Evolutionary conservation across 768 basidiomycete genomes (phyloP).

Genomic region (Agrocybe pediades): DNA sequence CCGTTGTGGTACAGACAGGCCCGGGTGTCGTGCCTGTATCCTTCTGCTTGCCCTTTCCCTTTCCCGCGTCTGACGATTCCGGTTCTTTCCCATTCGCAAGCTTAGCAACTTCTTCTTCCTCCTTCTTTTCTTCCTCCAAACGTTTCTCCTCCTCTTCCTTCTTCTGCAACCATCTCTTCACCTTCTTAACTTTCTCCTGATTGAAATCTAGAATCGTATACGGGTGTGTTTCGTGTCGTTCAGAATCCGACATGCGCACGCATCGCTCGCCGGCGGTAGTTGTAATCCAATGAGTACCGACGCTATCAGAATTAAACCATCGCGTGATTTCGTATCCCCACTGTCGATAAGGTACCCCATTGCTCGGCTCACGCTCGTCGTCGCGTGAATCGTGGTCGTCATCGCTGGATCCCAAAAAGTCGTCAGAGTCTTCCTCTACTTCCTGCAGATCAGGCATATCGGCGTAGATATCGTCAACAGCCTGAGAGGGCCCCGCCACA

Average conservation of each 20-base stretch:
- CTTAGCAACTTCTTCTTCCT: constrained; percentile 1
- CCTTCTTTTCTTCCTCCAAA: neutral
- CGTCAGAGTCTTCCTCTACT: neutral
- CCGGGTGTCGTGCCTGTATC: too few relatives aligned
- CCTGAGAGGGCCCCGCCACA: neutral
- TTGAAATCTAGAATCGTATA: constrained; percentile 31
- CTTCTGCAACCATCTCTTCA: constrained; percentile 4
- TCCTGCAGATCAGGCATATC: too few relatives aligned
- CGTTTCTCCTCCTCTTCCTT: constrained; percentile 1
- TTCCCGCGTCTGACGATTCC: neutral
- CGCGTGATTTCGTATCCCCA: constrained; percentile 39
- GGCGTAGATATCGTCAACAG: neutral
- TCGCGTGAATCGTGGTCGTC: neutral
- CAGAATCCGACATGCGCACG: constrained; percentile 22
- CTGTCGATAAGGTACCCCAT: constrained; percentile 24
- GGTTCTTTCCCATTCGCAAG: too few relatives aligned
- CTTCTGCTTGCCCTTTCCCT: neutral
- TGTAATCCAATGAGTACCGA: constrained; percentile 41
- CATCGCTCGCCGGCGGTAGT: constrained; percentile 37
- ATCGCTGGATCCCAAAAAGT: neutral
- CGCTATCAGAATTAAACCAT: constrained; percentile 32
- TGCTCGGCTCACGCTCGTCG: neutral
- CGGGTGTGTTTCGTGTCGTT: constrained; percentile 1
- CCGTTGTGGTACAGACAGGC: too few relatives aligned
- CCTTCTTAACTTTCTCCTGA: constrained; percentile 17